Evolutionary conservation across 2,329 filamentous ascomycete genomes (phyloP).

Genomic region (Aurifilum marmelostoma): DNA sequence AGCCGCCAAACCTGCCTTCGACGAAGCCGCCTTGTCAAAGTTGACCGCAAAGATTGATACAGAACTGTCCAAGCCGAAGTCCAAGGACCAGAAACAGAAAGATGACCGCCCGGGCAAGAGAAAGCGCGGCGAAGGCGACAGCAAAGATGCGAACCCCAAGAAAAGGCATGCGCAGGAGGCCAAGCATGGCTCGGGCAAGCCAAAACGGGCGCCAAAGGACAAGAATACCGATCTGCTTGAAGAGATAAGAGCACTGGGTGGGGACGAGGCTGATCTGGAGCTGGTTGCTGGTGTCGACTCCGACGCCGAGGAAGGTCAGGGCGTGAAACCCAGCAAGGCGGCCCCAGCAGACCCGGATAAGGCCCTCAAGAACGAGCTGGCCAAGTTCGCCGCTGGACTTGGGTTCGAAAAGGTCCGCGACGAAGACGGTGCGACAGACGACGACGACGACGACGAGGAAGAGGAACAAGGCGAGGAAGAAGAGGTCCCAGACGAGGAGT

Average conservation of each 20-base stretch:
- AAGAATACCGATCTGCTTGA: conserved; percentile 50
- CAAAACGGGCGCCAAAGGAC: conserved; percentile 19
- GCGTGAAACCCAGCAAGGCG: conserved; percentile 33
- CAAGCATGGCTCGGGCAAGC: conserved; percentile 35
- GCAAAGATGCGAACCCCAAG: conserved; percentile 37
- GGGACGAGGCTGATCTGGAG: conserved; percentile 66
- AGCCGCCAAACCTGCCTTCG: conserved; percentile 42
- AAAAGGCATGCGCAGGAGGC: conserved; percentile 37
- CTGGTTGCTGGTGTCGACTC: conserved; percentile 61
- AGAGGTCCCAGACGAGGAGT: conserved; percentile 36
- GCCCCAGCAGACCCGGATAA: conserved; percentile 33
- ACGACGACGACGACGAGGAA: conserved; percentile 39
- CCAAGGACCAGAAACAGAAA: conserved; percentile 34
- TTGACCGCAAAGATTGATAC: conserved; percentile 62
- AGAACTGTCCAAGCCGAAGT: conserved; percentile 47
- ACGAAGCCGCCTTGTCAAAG: conserved; percentile 54
- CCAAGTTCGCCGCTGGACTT: conserved; percentile 54
- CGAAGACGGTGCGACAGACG: conserved; percentile 44
- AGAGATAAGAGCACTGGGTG: conserved; percentile 67
- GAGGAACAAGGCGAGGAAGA: conserved; percentile 35
- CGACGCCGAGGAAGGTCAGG: conserved; percentile 48
- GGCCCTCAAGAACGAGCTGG: conserved; percentile 51
- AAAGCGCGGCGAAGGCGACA: conserved; percentile 40
- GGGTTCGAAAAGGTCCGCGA: conserved; percentile 50
- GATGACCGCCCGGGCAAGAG: conserved; percentile 41